phyloP scores from a whole-genome alignment of 306 rosid species.

The Castanea crenata region DNA sequence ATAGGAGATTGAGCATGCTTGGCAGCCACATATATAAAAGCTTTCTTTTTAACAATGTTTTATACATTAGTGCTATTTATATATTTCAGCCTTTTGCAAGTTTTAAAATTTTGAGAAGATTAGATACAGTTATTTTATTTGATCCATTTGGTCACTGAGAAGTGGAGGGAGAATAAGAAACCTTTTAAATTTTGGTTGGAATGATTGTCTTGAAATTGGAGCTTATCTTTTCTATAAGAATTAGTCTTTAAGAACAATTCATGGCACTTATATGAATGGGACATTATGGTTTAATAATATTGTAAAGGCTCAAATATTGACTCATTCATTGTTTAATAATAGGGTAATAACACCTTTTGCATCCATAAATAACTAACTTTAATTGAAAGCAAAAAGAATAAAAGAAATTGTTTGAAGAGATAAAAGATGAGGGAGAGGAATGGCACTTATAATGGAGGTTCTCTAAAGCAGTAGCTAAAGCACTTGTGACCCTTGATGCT shows the following conservation, averaged over 20 bases:
- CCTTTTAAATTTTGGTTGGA: constrained; percentile 17
- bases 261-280: constrained; percentile 10
- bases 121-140: neutral
- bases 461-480: constrained; percentile 33
- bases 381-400: constrained; percentile 9
- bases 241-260: constrained; percentile 11
- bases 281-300: neutral
- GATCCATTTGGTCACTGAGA: neutral
- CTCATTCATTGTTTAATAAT: constrained; percentile 17
- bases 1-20: neutral
- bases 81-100: neutral
- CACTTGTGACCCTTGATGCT: constrained; percentile 20
- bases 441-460: constrained; percentile 18
- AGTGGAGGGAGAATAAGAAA: constrained; percentile 18
- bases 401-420: neutral
- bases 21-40: neutral
- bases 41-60: neutral
- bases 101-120: neutral
- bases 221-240: constrained; percentile 13
- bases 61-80: neutral
- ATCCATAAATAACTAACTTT: neutral
- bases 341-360: constrained; percentile 3
- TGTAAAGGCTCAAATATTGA: neutral
- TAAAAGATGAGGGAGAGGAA: constrained; percentile 8
- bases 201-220: constrained; percentile 25